These are phyloP conservation scores for Pseudogymnoascus sp. DNA, from an alignment of 2,329 filamentous ascomycete species.

Conservation along the genomic window DNA sequence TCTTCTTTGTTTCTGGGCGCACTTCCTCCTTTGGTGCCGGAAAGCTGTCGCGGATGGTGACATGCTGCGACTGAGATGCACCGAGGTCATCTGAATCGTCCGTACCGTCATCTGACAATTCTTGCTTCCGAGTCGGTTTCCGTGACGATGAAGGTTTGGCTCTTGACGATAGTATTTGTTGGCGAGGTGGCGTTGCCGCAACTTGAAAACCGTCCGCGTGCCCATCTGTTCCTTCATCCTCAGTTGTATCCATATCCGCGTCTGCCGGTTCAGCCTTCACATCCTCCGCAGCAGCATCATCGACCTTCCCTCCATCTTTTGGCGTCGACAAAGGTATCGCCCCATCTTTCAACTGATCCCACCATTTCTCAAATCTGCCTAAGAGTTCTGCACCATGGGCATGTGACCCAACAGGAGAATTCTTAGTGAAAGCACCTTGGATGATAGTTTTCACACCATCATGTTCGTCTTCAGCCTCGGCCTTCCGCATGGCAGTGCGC, in stretches of 20 bases:
- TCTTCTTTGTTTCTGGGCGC: conserved; percentile 12
- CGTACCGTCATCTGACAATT: conserved; percentile 15
- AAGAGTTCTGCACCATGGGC: background rate
- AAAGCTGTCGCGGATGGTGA: conserved; percentile 25
- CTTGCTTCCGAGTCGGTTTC: background rate
- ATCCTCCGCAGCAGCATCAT: background rate
- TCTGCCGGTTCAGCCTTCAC: conserved; percentile 9
- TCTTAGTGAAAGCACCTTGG: background rate
- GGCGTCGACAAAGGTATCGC: conserved; percentile 14
- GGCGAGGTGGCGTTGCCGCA: conserved; percentile 24
- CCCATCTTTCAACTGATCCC: conserved; percentile 23
- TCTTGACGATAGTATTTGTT: conserved; percentile 11
- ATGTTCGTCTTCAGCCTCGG: background rate
- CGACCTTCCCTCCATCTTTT: background rate
- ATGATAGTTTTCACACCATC: background rate
- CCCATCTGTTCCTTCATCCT: conserved; percentile 10
- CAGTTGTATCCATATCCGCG: conserved; percentile 2
- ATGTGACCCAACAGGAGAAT: background rate
- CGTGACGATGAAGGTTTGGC: background rate
- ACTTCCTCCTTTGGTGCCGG: conserved; percentile 17
- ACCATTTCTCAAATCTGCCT: conserved; percentile 21
- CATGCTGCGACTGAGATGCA: conserved; percentile 20
- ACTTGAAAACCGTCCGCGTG: conserved; percentile 28
- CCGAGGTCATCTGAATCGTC: conserved; percentile 24
- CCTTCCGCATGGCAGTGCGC: conserved; percentile 14